These are phyloP conservation scores for Xylaria sp. DNA, from an alignment of 2,329 filamentous ascomycete genomes.

Conservation along the genomic window DNA sequence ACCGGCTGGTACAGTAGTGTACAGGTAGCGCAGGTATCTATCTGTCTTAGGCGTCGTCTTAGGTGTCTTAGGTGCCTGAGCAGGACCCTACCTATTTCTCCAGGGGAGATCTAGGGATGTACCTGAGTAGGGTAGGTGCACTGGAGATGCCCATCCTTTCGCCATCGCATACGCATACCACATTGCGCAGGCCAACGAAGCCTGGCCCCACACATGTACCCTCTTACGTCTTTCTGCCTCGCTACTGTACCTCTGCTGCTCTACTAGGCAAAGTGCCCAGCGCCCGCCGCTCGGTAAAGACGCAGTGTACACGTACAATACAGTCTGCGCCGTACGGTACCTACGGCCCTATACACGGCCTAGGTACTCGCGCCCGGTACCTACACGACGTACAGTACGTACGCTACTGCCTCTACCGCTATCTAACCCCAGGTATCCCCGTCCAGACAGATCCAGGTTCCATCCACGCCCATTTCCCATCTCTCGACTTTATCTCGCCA, in stretches of 20 bases:
- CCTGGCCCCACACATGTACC: constrained; percentile 13
- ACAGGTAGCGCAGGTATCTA: background rate
- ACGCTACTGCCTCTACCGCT: background rate
- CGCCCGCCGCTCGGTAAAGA: background rate
- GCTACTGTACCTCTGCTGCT: background rate
- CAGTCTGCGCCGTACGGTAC: constrained; percentile 5
- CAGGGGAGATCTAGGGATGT: background rate
- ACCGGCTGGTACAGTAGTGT: background rate
- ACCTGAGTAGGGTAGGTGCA: background rate
- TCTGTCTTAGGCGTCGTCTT: background rate
- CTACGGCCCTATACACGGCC: no score
- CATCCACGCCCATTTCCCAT: constrained; percentile 16
- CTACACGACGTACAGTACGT: background rate
- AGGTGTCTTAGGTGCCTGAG: no score
- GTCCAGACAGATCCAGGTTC: constrained; percentile 11
- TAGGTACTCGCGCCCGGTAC: background rate
- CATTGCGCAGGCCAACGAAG: constrained; percentile 32
- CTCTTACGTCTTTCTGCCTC: background rate
- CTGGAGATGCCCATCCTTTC: constrained; percentile 1
- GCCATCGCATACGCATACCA: constrained; percentile 31
- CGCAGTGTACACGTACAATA: background rate
- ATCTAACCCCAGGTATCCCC: background rate
- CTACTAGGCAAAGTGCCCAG: background rate
- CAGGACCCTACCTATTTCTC: background rate
- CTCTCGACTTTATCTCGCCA: constrained; percentile 22